A percentile compares a stretch with the other conserved stretches of the same genome.
Conservation (phyloP, 2,329 filamentous ascomycete genomes). For the Penicillium sp. region DNA sequence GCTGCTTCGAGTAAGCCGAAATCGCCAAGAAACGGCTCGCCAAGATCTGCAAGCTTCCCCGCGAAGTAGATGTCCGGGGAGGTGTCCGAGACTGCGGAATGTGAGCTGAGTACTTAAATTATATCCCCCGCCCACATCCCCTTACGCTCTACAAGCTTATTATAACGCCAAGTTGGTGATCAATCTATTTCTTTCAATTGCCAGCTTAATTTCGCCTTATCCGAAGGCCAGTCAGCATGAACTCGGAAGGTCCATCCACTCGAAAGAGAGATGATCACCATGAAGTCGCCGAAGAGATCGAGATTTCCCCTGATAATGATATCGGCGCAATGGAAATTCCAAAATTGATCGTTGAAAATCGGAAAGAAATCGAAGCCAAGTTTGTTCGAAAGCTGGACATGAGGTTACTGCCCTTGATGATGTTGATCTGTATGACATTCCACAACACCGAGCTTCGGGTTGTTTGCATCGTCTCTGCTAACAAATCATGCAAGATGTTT, state of each 20-base stretch:
- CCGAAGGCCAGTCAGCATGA: neutral
- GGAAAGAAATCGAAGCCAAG: slow-evolving; percentile 2
- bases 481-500: neutral
- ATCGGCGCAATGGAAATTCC: neutral
- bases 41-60: neutral
- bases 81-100: no score
- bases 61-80: neutral
- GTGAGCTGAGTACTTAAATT: neutral
- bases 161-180: neutral
- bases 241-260: neutral
- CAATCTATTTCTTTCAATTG: no score
- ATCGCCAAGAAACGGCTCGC: neutral
- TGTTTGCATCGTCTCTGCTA: neutral
- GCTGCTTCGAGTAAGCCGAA: neutral
- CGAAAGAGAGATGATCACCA: neutral
- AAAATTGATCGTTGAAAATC: neutral
- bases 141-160: neutral
- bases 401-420: slow-evolving; percentile 6
- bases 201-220: neutral
- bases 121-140: neutral
- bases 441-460: neutral
- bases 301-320: neutral
- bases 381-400: slow-evolving; percentile 7
- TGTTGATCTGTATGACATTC: slow-evolving; percentile 6
- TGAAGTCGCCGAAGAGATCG: neutral